Evolutionary conservation across 2,329 filamentous ascomycete species (phyloP).

Genomic region (Phialemoniopsis sp.): DNA sequence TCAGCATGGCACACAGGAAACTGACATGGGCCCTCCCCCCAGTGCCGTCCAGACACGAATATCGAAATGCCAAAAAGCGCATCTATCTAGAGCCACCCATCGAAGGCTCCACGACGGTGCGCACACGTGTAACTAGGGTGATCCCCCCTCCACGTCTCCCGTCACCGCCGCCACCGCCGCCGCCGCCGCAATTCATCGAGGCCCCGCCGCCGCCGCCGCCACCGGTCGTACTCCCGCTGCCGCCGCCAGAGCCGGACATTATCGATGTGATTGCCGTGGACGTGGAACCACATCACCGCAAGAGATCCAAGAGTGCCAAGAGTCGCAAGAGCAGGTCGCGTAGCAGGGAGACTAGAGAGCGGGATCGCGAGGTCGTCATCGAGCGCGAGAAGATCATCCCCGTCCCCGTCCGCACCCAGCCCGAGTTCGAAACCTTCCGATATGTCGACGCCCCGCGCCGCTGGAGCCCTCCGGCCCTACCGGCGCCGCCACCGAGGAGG

Average conservation of each 20-base stretch:
- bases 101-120: constrained; percentile 27
- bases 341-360: constrained; percentile 8
- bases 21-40: neutral
- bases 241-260: constrained; percentile 14
- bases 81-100: constrained; percentile 34
- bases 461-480: constrained; percentile 20
- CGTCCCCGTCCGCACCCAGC: constrained; percentile 33
- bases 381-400: constrained; percentile 45
- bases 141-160: constrained; percentile 19
- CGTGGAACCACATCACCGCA: constrained; percentile 26
- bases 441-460: constrained; percentile 46
- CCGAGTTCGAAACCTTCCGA: constrained; percentile 44
- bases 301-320: constrained; percentile 8
- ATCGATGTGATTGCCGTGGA: constrained; percentile 39
- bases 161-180: constrained; percentile 14
- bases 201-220: constrained; percentile 12
- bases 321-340: constrained; percentile 2
- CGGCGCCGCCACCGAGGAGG: constrained; percentile 22
- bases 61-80: constrained; percentile 27
- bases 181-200: constrained; percentile 7
- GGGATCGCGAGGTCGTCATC: constrained; percentile 39
- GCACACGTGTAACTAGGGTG: constrained; percentile 31
- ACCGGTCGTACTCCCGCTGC: constrained; percentile 8
- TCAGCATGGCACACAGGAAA: no score
- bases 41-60: constrained; percentile 10